Base-by-base conservation (phyloP, 139 green algal species). In the Tetradesmus obliquus region DNA sequence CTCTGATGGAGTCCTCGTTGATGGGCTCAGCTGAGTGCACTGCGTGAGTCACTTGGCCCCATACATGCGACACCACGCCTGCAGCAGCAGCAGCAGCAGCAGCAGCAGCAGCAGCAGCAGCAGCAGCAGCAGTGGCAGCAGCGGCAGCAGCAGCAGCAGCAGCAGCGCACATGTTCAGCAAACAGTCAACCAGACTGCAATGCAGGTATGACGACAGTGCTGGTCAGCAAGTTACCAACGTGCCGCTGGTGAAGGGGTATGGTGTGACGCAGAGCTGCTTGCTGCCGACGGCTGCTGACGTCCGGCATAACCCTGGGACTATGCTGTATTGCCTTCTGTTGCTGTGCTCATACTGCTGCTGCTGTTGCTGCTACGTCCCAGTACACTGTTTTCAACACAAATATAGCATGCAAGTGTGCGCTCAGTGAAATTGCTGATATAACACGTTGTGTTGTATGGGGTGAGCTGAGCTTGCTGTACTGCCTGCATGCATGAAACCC, bases 51-150 rank as follows among this genome's bases (percentile, higher is more conserved):
- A 90, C 69, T 45, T 90, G 86, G 1, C 4, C 17, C 86, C 86
- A 90, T 19, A 90, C 69, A 24, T 90, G 86, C 2, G 86, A 83
- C 51, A 90, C 53, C 19, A 90, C 22, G 24, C 86, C 86, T 90
- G 82, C 51, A 58, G 15, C 24, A 4, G 32, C 79, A 55, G 84
- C 58, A 60, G 81, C 53, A 86, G 79, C 9, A 74, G 81, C 81
- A 86, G 51, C 81, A 86, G 10, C 53, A 17, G 2, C 53, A 53
- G 53, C 53, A 86, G 81, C 8, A 86, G 51, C 53, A 84, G 81
- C 81, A 86, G 54, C 24, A 55, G 79, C 15, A 22, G 32, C 9
- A 60, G 20, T 57, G 45, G 24, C 7, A 81, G 72, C 72, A 0
- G 60, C 60, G 1, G 3, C 66, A 76, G 76, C 3, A 55, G 76